Evolutionary conservation across 768 basidiomycete genomes (phyloP), one percentile per base, ranked within the genome.

Genomic region (Scleroderma citrinum): DNA sequence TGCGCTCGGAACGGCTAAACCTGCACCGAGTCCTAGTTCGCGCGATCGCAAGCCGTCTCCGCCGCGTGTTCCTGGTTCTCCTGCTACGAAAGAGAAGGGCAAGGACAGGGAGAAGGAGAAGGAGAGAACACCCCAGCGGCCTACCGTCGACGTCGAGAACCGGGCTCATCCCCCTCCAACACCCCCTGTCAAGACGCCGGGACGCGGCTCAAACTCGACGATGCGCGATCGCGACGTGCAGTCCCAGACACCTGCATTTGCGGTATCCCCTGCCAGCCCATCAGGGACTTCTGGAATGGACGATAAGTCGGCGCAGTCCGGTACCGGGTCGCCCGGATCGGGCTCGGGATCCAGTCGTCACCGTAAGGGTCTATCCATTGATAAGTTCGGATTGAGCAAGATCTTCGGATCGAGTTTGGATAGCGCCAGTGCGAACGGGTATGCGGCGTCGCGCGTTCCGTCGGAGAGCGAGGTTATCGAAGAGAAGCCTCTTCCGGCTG

Each of bases 371-470:
- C 69, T 87, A 51, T 88, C 87, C 3, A 69, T 90, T 55, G 89
- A 91, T 71, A 85, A 84, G 64, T 80, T 91, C 56, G 85, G 83
- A 10, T 72, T 92, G 3, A 79, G 81, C 46, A 90, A 87, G 69
- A 77, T 92, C 47, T 85, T 91, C 47, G 77, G 77, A 29, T 62
- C 72, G 16, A 67, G 65, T 41, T 49, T 66, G 7, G 69, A 72
- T n/a, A 60, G 66, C 20, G 58, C 60, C 24, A 69, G 68, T 36
- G 66, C 65, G 5, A 29, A 29, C 8, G 26, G 26, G 8, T 29
- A 29, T 29, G 26, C 26, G 26, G 59, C 69, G 26, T 71, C 73
- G 16, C 71, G 77, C 48, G 64, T 69, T 21, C 71, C 76, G 1
- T 76, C 76, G 7, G 70, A 73, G 45, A 69, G 69, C 20, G 69